Evolutionary conservation across 2,329 filamentous ascomycete species (phyloP), one percentile per base, ranked within the genome.

Genomic region (Aspergillus caelatus): DNA sequence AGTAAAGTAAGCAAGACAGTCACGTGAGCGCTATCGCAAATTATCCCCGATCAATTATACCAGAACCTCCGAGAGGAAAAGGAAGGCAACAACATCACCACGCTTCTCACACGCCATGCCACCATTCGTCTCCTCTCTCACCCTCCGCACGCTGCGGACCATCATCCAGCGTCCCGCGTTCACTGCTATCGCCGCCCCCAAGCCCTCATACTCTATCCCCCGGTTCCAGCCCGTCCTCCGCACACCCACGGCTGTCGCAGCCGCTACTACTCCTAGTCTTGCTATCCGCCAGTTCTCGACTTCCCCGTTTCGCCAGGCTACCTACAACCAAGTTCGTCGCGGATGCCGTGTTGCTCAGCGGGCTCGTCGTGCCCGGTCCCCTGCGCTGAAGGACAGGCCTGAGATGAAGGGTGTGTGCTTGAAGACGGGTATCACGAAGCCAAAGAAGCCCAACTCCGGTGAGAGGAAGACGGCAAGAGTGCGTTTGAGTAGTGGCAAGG

Each of bases 381-480:
- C 95, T 0, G 94, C 94, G 26, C 86, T 99, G 60, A 85, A 85
- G 65, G 79, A 87, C 58, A 86, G 91, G 50, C 93, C 95, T 4
- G 88, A 91, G 75, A 89, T 97, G 81, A 98, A 98, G 84, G 95
- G 94, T 71, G 95, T 99, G 43, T 98, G 95, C 79, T 83, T 99
- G 68, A 94, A 96, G 77, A 95, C 98, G 65, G 93, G 92, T 74
- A 92, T 94, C 71, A 93, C 91, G 72, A 93, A 95, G 75, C 95
- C 95, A 62, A 99, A 99, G 89, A 99, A 99, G 82, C 95, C 95
- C 69, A 99, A 99, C 80, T 99, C 95, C 32, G 95, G 94, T 61
- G 93, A 98, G 85, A 86, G 95, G 67, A 99, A 99, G 84, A 95
- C 93, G 62, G 94, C 94, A 3, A 92, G 94, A 84, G 90, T 99